A percentile compares a stretch with the other conserved stretches of the same genome.
phyloP scores from a whole-genome alignment of 371 early-diverging fungal species.

The Circinella minor region DNA sequence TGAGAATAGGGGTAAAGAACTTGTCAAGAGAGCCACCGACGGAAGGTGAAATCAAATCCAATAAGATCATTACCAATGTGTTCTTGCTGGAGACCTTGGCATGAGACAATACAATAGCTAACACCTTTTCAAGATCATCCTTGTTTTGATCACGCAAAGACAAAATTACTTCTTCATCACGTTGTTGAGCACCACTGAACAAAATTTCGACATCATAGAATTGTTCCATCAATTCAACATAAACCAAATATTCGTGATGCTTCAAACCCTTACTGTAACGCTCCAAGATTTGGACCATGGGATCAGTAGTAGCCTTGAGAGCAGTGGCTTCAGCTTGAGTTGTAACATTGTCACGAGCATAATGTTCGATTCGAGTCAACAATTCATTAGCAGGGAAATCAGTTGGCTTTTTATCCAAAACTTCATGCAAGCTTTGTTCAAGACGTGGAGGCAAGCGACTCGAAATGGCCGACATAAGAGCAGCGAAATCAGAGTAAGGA shows the following conservation, averaged over 20 bases:
- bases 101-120: slow-evolving; percentile 82
- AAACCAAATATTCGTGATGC: slow-evolving; percentile 74
- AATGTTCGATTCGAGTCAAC: slow-evolving; percentile 65
- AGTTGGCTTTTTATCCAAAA: slow-evolving; percentile 40
- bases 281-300: slow-evolving; percentile 69
- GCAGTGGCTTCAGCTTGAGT: slow-evolving; percentile 70
- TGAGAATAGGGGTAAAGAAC: slow-evolving; percentile 80
- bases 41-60: slow-evolving; percentile 78
- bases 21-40: slow-evolving; percentile 71
- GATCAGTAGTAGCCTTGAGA: slow-evolving; percentile 65
- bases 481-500: slow-evolving; percentile 84
- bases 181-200: slow-evolving; percentile 70
- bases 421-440: slow-evolving; percentile 58
- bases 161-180: slow-evolving; percentile 89
- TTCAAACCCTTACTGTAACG: slow-evolving; percentile 79
- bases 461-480: slow-evolving; percentile 82
- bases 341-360: slow-evolving; percentile 52
- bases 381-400: slow-evolving; percentile 83
- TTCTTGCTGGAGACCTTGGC: slow-evolving; percentile 83
- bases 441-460: slow-evolving; percentile 89
- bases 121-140: slow-evolving; percentile 78
- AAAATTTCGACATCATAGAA: slow-evolving; percentile 87
- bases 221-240: slow-evolving; percentile 78
- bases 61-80: slow-evolving; percentile 74
- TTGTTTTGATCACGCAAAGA: slow-evolving; percentile 86